Percentiles rank a stretch among this genome's conserved stretches.
Conservation (phyloP, 805 yeast species). For the Starmerella davenportii region DNA sequence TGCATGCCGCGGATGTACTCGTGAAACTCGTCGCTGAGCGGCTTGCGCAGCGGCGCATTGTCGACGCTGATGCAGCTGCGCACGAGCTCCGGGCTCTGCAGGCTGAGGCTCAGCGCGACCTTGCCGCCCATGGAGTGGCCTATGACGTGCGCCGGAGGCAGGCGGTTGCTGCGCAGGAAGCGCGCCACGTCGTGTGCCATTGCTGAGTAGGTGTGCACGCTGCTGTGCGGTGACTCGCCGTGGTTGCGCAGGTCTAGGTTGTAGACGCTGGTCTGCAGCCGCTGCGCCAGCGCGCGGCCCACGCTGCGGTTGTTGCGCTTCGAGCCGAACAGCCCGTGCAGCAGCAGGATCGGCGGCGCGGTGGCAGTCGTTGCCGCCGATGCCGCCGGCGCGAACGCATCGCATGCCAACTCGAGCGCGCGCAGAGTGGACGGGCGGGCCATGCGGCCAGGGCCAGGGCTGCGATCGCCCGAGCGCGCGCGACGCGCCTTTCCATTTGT, state of each 20-base stretch:
- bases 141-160: conserved; percentile 19
- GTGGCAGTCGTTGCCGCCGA: too few species aligned
- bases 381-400: background rate
- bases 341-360: conserved; percentile 29
- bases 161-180: conserved; percentile 30
- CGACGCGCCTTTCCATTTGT: too few species aligned
- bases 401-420: background rate
- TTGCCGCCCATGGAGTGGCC: conserved; percentile 64
- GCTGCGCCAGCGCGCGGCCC: conserved; percentile 30
- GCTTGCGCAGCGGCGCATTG: conserved; percentile 65
- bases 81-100: conserved; percentile 45
- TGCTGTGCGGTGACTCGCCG: conserved; percentile 73
- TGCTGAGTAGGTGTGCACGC: conserved; percentile 57
- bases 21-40: conserved; percentile 42
- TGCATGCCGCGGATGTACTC: conserved; percentile 47
- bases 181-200: conserved; percentile 72
- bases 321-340: conserved; percentile 84
- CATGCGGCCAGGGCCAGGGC: too few species aligned
- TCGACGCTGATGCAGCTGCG: conserved; percentile 61
- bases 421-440: background rate
- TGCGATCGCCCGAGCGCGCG: too few species aligned
- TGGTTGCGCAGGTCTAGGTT: conserved; percentile 65
- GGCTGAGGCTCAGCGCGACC: conserved; percentile 70
- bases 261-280: conserved; percentile 20
- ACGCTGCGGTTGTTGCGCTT: conserved; percentile 65